Conservation (phyloP, 345 rosid genomes). For the Diplotaxis tenuifolia region DNA sequence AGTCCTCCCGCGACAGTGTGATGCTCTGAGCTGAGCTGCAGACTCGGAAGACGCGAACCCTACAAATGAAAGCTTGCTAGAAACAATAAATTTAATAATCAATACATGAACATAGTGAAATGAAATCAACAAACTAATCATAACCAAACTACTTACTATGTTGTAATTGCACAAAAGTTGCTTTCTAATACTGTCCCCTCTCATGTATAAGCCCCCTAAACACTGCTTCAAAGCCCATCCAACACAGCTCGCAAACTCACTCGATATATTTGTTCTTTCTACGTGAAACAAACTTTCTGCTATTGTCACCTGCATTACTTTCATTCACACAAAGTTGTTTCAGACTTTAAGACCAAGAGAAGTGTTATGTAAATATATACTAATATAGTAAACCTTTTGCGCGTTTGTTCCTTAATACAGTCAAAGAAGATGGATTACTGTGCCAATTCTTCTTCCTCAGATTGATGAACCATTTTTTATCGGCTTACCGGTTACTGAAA, state of each 20-base stretch:
- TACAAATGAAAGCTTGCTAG: too few relatives aligned
- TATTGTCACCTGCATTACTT: constrained; percentile 94
- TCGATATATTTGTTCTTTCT: constrained; percentile 18
- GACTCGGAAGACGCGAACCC: too few relatives aligned
- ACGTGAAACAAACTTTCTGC: constrained; percentile 38
- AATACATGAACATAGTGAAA: too few relatives aligned
- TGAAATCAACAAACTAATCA: too few relatives aligned
- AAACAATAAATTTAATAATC: too few relatives aligned
- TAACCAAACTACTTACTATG: constrained; percentile 32
- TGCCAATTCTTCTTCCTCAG: too few relatives aligned
- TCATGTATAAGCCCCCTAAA: constrained; percentile 18
- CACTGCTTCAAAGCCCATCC: constrained; percentile 9
- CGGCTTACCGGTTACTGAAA: too few relatives aligned
- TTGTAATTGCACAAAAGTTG: constrained; percentile 30
- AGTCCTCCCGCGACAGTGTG: too few relatives aligned
- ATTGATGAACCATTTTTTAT: neutral
- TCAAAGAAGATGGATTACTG: too few relatives aligned
- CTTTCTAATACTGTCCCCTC: constrained; percentile 30
- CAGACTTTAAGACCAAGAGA: neutral
- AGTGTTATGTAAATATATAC: neutral
- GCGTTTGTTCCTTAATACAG: too few relatives aligned
- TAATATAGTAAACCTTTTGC: constrained; percentile 59
- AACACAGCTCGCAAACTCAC: neutral
- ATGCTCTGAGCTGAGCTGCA: too few relatives aligned
- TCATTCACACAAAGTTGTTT: constrained; percentile 43